Evolutionary conservation across 495 filamentous ascomycete species (phyloP).

Genomic region (Trichoderma erinaceum): DNA sequence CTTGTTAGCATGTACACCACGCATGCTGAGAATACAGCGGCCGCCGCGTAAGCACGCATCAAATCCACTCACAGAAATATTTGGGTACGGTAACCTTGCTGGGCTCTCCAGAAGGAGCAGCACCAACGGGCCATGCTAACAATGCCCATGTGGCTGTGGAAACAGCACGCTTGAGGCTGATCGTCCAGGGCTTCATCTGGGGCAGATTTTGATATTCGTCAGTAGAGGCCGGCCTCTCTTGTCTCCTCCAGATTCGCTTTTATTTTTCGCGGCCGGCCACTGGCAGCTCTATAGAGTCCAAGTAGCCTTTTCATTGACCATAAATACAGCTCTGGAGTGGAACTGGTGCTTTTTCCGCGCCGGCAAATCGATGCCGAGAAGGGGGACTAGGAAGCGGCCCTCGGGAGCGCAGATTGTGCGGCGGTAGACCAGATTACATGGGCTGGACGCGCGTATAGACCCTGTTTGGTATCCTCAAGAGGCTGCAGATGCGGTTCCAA

Average conservation of each 20-base stretch:
- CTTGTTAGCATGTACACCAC: slow-evolving; percentile 14
- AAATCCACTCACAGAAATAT: slow-evolving; percentile 11
- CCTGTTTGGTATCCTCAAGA: background rate
- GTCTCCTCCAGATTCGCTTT: background rate
- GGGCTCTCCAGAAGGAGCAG: background rate
- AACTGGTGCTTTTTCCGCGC: background rate
- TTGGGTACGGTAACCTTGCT: background rate
- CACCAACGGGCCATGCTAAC: background rate
- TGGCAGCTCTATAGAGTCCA: background rate
- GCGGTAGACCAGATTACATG: background rate
- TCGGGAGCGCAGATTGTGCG: background rate
- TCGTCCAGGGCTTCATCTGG: background rate
- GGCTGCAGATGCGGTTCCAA: background rate
- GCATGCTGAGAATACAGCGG: slow-evolving; percentile 5
- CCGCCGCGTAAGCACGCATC: slow-evolving; percentile 29
- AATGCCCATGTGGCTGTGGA: background rate
- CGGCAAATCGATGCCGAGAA: slow-evolving; percentile 12
- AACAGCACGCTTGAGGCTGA: background rate
- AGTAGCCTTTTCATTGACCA: background rate
- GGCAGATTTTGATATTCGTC: background rate
- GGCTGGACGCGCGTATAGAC: slow-evolving; percentile 10
- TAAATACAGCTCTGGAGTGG: background rate
- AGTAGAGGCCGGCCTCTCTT: background rate
- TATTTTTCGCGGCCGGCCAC: background rate
- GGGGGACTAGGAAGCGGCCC: background rate